Evolutionary conservation across 768 basidiomycete genomes (phyloP).

Genomic region (Atractiella rhizophila): DNA sequence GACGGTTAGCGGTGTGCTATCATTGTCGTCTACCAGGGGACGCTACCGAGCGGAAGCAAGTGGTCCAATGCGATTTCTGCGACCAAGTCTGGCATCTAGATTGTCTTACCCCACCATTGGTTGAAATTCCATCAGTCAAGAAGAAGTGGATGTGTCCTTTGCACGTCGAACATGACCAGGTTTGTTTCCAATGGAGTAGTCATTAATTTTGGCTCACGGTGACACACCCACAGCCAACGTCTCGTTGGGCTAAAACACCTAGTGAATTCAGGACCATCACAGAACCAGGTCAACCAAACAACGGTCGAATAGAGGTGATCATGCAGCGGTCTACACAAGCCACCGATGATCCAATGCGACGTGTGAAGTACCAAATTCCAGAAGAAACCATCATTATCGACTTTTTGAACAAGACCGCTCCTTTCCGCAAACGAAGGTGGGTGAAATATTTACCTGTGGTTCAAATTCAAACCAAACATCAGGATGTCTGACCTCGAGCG

Average conservation of each 20-base stretch:
- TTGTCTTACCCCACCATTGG: slow-evolving; percentile 72
- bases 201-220: not conserved
- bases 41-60: slow-evolving; percentile 29
- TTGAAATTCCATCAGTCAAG: slow-evolving; percentile 55
- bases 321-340: slow-evolving; percentile 38
- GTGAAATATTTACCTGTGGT: too few species aligned
- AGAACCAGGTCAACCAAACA: slow-evolving; percentile 51
- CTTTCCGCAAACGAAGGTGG: too few species aligned
- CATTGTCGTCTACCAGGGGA: slow-evolving; percentile 53
- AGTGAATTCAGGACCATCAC: slow-evolving; percentile 31
- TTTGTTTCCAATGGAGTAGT: slow-evolving; percentile 26
- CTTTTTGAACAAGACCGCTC: slow-evolving; percentile 88
- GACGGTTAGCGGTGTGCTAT: slow-evolving; percentile 65
- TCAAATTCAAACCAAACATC: too few species aligned
- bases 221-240: not conserved
- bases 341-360: slow-evolving; percentile 12
- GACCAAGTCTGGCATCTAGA: slow-evolving; percentile 88
- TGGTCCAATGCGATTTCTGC: slow-evolving; percentile 89
- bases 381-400: slow-evolving; percentile 76
- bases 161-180: slow-evolving; percentile 64
- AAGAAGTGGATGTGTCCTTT: slow-evolving; percentile 99
- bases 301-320: slow-evolving; percentile 76
- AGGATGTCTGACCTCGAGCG: too few species aligned
- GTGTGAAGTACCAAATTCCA: slow-evolving; percentile 74
- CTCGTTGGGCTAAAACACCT: not conserved